A percentile compares a stretch with the other conserved stretches of the same genome.
Evolutionary conservation across 148 eudicot species (phyloP).

Genomic region (Drosera capensis): DNA sequence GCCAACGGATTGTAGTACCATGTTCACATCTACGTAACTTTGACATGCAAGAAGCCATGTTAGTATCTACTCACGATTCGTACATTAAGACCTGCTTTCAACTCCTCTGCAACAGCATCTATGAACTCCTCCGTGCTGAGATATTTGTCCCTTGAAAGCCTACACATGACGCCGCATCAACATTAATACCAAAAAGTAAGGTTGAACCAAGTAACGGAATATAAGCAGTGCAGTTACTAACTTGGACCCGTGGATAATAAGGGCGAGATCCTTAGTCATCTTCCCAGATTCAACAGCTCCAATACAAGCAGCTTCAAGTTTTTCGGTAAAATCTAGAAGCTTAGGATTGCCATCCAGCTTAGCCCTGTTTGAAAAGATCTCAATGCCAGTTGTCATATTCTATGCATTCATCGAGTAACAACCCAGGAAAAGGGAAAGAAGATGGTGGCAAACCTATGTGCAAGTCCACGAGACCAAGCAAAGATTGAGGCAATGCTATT

Average conservation of each 20-base stretch:
- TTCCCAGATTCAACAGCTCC: constrained; percentile 79
- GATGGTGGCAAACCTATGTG: constrained; percentile 19
- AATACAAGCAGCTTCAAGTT: constrained; percentile 81
- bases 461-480: constrained; percentile 40
- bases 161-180: constrained; percentile 5
- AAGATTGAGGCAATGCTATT: constrained; percentile 45
- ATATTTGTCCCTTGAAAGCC: constrained; percentile 47
- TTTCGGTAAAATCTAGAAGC: constrained; percentile 68
- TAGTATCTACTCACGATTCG: constrained; percentile 12
- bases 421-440: background rate
- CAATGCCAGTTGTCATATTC: background rate
- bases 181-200: background rate
- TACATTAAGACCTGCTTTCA: constrained; percentile 47
- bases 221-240: background rate
- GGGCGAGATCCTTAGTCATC: constrained; percentile 98
- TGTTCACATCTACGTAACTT: background rate
- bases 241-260: constrained; percentile 78
- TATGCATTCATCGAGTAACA: background rate
- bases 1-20: background rate
- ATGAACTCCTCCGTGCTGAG: constrained; percentile 89
- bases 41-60: background rate
- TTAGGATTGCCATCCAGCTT: constrained; percentile 55
- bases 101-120: constrained; percentile 73
- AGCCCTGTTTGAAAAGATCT: constrained; percentile 26
- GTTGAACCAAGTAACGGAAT: background rate